Percentiles rank a stretch among this genome's conserved stretches.
Conservation (phyloP, 257 asterid species). For the Solanum lignicaule region DNA sequence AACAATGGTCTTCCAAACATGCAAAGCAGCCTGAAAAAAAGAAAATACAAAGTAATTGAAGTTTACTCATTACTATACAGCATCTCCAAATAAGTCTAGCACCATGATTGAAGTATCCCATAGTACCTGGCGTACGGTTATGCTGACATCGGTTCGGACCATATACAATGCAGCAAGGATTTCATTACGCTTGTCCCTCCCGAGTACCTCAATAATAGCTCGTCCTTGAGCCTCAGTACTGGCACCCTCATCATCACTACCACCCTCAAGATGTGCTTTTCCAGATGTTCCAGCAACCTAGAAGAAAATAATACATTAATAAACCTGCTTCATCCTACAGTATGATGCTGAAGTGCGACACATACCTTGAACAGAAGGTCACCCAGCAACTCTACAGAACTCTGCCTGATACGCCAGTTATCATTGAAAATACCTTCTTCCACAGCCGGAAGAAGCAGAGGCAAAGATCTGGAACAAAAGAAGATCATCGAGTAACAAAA, state of each 20-base stretch:
- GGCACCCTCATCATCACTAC: constrained; percentile 99
- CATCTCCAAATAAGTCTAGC: constrained; percentile 8
- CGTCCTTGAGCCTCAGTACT: constrained; percentile 99
- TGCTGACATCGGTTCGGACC: constrained; percentile 96
- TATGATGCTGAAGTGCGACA: background rate
- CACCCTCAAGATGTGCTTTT: constrained; percentile 98
- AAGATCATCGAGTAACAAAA: background rate
- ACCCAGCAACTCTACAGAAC: constrained; percentile 96
- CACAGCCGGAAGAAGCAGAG: constrained; percentile 94
- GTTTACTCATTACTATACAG: background rate
- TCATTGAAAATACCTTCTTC: constrained; percentile 99
- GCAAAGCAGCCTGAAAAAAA: constrained; percentile 79
- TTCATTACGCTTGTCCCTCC: constrained; percentile 93
- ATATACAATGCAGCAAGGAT: constrained; percentile 97
- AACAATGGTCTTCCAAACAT: constrained; percentile 99
- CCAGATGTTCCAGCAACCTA: constrained; percentile 99
- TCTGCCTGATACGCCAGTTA: constrained; percentile 98
- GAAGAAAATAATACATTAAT: background rate
- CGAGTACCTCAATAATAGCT: constrained; percentile 97
- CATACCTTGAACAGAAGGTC: constrained; percentile 93
- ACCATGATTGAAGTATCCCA: constrained; percentile 3
- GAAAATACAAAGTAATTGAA: constrained; percentile 2
- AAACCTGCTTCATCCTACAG: constrained; percentile 4
- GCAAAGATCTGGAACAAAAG: constrained; percentile 56
- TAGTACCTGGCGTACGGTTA: constrained; percentile 90